Base-by-base conservation (phyloP, 1,284 basidiomycete genomes). In the Sanghuangporus sanghuang region DNA sequence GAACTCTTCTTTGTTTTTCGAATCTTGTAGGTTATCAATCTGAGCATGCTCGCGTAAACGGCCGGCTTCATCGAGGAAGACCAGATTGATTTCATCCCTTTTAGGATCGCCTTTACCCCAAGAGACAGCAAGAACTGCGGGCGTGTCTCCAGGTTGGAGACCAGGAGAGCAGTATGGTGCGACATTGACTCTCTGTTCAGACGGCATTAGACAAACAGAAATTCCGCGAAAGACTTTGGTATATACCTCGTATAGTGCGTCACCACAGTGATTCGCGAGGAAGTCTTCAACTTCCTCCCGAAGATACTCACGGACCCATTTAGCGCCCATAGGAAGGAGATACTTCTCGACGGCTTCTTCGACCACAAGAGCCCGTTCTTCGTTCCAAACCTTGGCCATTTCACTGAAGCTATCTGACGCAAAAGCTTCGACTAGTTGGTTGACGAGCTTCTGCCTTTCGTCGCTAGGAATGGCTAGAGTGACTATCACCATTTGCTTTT, bases 101-200 rank as follows among this genome's bases (percentile, higher is more conserved):
- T 91, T 87, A 46, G 93, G 93, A 69, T 97, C 95, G 58, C 97
- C 97, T 72, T 91, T 90, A 53, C 97, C 97, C 85, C 95, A 95
- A 3, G 96, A 98, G 64, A 98, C 78, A 4, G 96, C 93, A 44
- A 99, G 81, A 3, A 99, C 95, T 6, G 91, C 89, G 0, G 95
- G 89, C 0, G 85, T 84, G 55, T 93, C 88, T 16, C 90, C 92
- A 49, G 81, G 77, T 63, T 82, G 81, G 74, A 90, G 84, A 32
- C 84, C 81, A 4, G 80, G 76, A 3, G 85, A 82, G 55, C 78
- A 75, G 70, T 86, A 96, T 0, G 96, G 92, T 3, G 90, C 90
- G 6, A 85, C 81, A 71, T 91, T 86, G 63, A 90, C 79, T 55
- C 87, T 84, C 89, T 92, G 67, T 35, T 60, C 62, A 39, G 44